These are phyloP conservation scores for Cornus kousa DNA, from an alignment of 148 eudicot genomes.

Conservation along the genomic window DNA sequence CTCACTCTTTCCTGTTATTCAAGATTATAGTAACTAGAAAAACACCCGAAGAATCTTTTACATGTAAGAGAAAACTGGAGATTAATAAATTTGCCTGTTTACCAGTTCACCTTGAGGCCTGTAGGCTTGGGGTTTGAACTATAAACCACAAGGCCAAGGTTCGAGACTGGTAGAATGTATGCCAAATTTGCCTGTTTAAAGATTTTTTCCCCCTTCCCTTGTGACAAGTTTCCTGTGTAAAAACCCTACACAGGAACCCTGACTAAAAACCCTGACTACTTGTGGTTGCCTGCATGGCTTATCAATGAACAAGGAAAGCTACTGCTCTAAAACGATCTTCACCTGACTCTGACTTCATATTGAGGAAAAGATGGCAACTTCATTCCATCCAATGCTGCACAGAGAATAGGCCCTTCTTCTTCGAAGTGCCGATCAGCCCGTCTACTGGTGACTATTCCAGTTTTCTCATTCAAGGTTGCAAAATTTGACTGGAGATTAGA, in stretches of 20 bases:
- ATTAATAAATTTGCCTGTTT: not conserved
- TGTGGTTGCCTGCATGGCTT: not conserved
- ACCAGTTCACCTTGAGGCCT: no score
- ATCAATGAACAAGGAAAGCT: not conserved
- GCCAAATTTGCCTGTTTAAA: not conserved
- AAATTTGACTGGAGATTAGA: conserved; percentile 72
- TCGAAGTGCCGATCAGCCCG: conserved; percentile 98
- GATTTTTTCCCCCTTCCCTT: not conserved
- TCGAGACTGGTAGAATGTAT: no score
- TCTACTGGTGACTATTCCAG: conserved; percentile 83
- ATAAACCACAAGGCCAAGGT: no score
- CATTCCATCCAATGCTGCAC: conserved; percentile 91
- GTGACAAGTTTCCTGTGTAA: not conserved
- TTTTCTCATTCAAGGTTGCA: conserved; percentile 86
- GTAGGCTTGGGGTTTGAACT: no score
- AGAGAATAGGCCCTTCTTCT: conserved; percentile 96
- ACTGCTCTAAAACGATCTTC: conserved; percentile 17
- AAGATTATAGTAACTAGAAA: not conserved
- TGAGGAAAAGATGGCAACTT: conserved; percentile 84
- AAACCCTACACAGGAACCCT: not conserved
- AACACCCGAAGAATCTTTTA: conserved; percentile 1
- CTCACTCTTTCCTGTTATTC: not conserved
- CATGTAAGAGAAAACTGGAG: not conserved
- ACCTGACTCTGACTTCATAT: conserved; percentile 97
- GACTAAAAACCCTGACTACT: not conserved